These are phyloP conservation scores for Crithidia bombi DNA, from an alignment of 208 protist species.

Conservation along the genomic window DNA sequence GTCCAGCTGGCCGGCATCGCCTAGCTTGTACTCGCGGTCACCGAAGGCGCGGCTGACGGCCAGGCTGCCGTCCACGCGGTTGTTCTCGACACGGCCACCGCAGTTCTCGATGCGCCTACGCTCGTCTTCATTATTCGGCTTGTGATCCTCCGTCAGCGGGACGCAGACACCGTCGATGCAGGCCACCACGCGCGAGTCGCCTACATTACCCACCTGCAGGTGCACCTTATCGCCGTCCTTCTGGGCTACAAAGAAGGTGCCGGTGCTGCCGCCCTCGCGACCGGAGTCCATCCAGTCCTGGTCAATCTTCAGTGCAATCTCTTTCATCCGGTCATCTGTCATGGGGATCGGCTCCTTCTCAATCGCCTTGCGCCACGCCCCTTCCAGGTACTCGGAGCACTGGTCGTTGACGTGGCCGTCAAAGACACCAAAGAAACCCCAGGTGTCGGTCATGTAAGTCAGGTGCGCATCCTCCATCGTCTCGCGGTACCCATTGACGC, in stretches of 20 bases:
- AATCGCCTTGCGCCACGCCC: slow-evolving; percentile 70
- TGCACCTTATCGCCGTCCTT: slow-evolving; percentile 77
- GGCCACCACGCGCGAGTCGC: slow-evolving; percentile 90
- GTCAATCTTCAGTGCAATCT: slow-evolving; percentile 85
- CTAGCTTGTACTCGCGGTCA: slow-evolving; percentile 94
- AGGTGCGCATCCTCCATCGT: slow-evolving; percentile 92
- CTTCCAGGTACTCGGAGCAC: slow-evolving; percentile 83
- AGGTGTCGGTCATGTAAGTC: slow-evolving; percentile 73
- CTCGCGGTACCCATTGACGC: slow-evolving; percentile 92
- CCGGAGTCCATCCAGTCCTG: slow-evolving; percentile 79
- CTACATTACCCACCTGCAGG: slow-evolving; percentile 93
- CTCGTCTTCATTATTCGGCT: slow-evolving; percentile 91
- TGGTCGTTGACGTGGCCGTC: slow-evolving; percentile 91
- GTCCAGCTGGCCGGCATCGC: slow-evolving; percentile 62
- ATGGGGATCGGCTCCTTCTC: slow-evolving; percentile 73
- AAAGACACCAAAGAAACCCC: slow-evolving; percentile 93
- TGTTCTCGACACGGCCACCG: slow-evolving; percentile 92
- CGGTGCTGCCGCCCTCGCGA: slow-evolving; percentile 85
- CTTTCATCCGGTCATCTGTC: slow-evolving; percentile 82
- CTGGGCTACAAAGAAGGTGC: slow-evolving; percentile 85
- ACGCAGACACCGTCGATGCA: slow-evolving; percentile 81
- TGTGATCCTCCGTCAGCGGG: slow-evolving; percentile 95
- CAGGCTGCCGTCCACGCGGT: slow-evolving; percentile 93
- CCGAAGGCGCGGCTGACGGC: slow-evolving; percentile 95
- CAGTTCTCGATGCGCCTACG: slow-evolving; percentile 85